Base-by-base conservation (phyloP, 116 monocot species). In the Papilionanthe hybrid region DNA sequence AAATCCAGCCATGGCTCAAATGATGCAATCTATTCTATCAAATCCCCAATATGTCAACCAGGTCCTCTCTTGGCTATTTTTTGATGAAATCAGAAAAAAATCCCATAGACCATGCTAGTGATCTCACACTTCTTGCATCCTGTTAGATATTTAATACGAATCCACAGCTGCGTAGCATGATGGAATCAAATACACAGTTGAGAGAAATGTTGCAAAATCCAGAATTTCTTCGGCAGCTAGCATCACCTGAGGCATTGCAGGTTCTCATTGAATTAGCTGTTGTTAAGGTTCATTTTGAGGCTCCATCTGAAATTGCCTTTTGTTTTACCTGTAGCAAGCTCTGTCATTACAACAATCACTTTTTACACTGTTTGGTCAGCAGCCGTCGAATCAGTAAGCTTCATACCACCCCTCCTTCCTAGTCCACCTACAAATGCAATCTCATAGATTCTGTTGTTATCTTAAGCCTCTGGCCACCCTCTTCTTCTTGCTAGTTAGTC, bases 201-300 rank as follows among this genome's bases (percentile, higher is more conserved):
- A 87, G 93, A 77, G 96, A 93, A 60, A 89, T 92, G 92, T 55
- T 96, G 78, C 93, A 90, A 77, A 96, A 93, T 79, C 92, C 96
- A 55, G 92, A 93, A 75, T 92, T 92, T 78, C 50, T 93, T 72
- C 95, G 89, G 73, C 91, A 88, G 78, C 55, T 95, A 27, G 82
- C 91, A 69, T 90, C 87, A 10, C 91, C 96, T 57, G 93, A 91
- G 68, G 92, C 85, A 45, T n/a, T 96, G 80, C 92, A 90, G 93
- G 96, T 91, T 0, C n/a, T 55, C 22, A 58, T 56, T 63, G 7
- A 53, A 76, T 55, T 76, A 53, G 22, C 19, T 50, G 25, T 13
- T 9, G 55, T n/a, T 76, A 50, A 42, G 19, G 32, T 32, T 20
- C 42, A 67, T 27, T 18, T 41, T 11, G 20, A 72, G 32, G 0